These are phyloP conservation scores for Puccinia sorghi DNA, from an alignment of 1,284 basidiomycete species.

Conservation along the genomic window DNA sequence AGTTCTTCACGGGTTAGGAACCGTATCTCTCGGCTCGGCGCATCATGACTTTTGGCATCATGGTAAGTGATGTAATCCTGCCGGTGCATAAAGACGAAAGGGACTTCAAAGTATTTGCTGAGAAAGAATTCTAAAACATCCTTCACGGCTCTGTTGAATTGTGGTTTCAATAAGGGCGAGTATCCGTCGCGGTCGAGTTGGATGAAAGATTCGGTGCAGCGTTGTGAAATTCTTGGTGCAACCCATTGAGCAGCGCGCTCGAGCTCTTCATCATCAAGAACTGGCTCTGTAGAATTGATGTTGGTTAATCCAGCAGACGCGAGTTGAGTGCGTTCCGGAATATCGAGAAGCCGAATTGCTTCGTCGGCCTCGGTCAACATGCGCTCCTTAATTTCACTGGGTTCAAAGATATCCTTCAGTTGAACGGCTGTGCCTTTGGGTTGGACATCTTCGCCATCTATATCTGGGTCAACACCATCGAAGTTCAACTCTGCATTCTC, in stretches of 20 bases:
- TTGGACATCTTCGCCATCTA: slow-evolving; percentile 60
- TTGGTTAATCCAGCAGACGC: slow-evolving; percentile 78
- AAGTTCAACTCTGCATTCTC: slow-evolving; percentile 65
- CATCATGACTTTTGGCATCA: slow-evolving; percentile 53
- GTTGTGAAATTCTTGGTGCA: slow-evolving; percentile 73
- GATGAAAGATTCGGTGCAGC: slow-evolving; percentile 65
- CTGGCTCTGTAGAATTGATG: slow-evolving; percentile 66
- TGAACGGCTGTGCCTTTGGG: slow-evolving; percentile 31
- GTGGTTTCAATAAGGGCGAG: slow-evolving; percentile 66
- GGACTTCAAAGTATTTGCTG: slow-evolving; percentile 82
- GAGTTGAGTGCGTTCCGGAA: slow-evolving; percentile 95
- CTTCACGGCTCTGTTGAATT: slow-evolving; percentile 77
- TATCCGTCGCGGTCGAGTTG: slow-evolving; percentile 62
- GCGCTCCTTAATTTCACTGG: slow-evolving; percentile 88
- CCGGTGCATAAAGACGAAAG: slow-evolving; percentile 91
- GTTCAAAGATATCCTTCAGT: slow-evolving; percentile 82
- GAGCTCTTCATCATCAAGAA: slow-evolving; percentile 69
- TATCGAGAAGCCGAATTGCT: slow-evolving; percentile 77
- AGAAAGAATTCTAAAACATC: slow-evolving; percentile 81
- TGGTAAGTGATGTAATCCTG: slow-evolving; percentile 83
- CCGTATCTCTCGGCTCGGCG: slow-evolving; percentile 62
- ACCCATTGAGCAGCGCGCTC: slow-evolving; percentile 86
- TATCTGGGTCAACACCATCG: slow-evolving; percentile 69
- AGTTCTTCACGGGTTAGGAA: slow-evolving; percentile 76
- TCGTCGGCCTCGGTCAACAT: slow-evolving; percentile 94